phyloP scores from a whole-genome alignment of 2,329 filamentous ascomycete genomes.

The Colletotrichum plurivorum region DNA sequence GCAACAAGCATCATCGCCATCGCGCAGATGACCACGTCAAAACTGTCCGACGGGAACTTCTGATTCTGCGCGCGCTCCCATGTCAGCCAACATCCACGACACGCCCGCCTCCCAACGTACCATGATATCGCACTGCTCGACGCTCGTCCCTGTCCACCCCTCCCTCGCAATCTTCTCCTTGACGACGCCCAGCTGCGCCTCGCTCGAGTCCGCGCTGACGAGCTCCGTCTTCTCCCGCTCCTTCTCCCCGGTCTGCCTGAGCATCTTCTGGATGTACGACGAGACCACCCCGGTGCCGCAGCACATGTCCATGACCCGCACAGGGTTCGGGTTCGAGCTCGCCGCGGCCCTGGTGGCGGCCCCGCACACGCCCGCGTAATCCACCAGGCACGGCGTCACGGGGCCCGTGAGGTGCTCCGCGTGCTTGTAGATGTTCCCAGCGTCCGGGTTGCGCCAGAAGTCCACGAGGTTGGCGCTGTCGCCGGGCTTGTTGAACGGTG shows the following conservation, averaged over 20 bases:
- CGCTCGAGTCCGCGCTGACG: slow-evolving; percentile 15
- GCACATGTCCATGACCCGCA: slow-evolving; percentile 21
- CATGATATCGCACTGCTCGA: slow-evolving; percentile 10
- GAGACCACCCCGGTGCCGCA: slow-evolving; percentile 27
- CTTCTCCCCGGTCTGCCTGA: neutral
- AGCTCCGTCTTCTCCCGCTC: slow-evolving; percentile 2
- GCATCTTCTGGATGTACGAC: slow-evolving; percentile 13
- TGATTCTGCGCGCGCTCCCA: neutral
- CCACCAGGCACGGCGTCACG: slow-evolving; percentile 9
- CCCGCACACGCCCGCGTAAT: slow-evolving; percentile 1
- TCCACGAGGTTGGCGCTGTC: slow-evolving; percentile 8
- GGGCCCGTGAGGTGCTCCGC: slow-evolving; percentile 14
- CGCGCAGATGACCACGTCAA: slow-evolving; percentile 13
- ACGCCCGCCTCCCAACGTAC: neutral
- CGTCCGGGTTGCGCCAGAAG: slow-evolving; percentile 15
- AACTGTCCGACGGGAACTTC: neutral
- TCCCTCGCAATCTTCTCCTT: slow-evolving; percentile 11
- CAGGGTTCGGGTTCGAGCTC: neutral
- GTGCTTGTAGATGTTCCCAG: slow-evolving; percentile 13
- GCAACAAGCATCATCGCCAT: slow-evolving; percentile 25
- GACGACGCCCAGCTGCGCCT: slow-evolving; percentile 13
- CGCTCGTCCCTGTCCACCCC: slow-evolving; percentile 1
- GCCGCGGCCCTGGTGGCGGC: neutral
- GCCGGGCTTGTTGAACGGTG: neutral
- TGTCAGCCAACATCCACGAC: neutral